Percentiles rank a stretch among this genome's conserved stretches.
These are phyloP conservation scores for Psilocybe cyanescens DNA, from an alignment of 768 basidiomycete species.

Conservation along the genomic window DNA sequence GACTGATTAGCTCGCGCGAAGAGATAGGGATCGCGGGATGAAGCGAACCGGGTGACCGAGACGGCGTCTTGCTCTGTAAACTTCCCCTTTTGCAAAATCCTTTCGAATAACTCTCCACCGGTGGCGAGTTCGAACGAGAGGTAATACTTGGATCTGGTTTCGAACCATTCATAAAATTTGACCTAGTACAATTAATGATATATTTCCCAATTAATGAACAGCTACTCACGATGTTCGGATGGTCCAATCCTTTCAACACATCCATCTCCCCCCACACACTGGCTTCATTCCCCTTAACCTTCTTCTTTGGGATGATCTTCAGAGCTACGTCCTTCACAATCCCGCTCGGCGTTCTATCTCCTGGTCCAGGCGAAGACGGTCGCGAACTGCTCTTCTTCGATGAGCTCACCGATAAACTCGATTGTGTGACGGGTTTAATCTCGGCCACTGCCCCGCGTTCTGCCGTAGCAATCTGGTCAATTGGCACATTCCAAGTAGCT, in stretches of 20 bases:
- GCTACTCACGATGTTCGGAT: constrained; percentile 83
- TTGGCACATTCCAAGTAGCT: constrained; percentile 80
- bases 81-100: constrained; percentile 82
- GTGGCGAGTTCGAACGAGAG: constrained; percentile 93
- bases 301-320: constrained; percentile 95
- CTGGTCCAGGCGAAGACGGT: constrained; percentile 26
- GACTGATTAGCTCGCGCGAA: constrained; percentile 1
- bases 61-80: constrained; percentile 95
- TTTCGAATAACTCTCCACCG: constrained; percentile 94
- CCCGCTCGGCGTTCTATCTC: constrained; percentile 31
- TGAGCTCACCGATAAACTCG: constrained; percentile 16
- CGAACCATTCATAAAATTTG: constrained; percentile 97
- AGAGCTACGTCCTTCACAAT: constrained; percentile 76
- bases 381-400: constrained; percentile 23
- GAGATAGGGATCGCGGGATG: neutral
- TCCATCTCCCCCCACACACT: constrained; percentile 95
- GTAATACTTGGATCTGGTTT: constrained; percentile 92
- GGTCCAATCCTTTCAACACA: constrained; percentile 85
- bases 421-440: constrained; percentile 9
- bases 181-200: constrained; percentile 54
- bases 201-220: neutral
- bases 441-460: constrained; percentile 60
- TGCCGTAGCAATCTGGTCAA: constrained; percentile 58
- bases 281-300: constrained; percentile 88
- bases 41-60: constrained; percentile 64